Base-by-base conservation (phyloP, 768 basidiomycete genomes). In the Hericium erinaceus region DNA sequence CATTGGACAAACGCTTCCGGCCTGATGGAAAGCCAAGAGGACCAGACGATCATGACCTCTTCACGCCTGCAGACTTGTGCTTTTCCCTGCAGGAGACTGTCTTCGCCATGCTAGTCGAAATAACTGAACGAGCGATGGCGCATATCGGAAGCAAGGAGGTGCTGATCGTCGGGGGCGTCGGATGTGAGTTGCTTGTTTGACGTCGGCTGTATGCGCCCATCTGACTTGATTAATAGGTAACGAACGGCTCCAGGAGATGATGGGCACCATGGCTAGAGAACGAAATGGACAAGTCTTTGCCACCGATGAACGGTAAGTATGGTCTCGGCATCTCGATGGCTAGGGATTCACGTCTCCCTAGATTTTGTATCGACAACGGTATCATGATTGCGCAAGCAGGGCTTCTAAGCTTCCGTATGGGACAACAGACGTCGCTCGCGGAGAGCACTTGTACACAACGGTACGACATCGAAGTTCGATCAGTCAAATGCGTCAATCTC, bases 301-400 rank as follows among this genome's bases (percentile, higher is more conserved):
- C 4, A 98, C 91, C 0, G 95, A 99, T 69, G 95, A 98, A 71
- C 78, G 94, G 95, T 90, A 63, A 54, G 79, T 61, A 7, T 39
- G 41, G 48, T 11, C 38, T 55, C 8, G 37, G 18, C 9, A 54
- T 53, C 13, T 57, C 22, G 15, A 39, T 33, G 12, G 26, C 52
- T 39, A 39, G 15, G 51, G 26, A 52, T 24, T 48, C 55, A 39
- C 33, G 7, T 28, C 18, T 16, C 39, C 24, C 11, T 40, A 54
- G 95, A 55, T 98, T 95, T 71, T 98, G 97, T 72, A 98, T 99
- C 59, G 97, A 99, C 70, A 99, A 99, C 64, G 97, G 97, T 1
- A 95, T 98, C 64, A 99, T 99, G 97, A 98, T 99, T 56, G 95
- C 97, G 2, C 97, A 99, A 67, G 97, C 97, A 6, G 97, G 97